phyloP scores from a whole-genome alignment of 2,329 filamentous ascomycete species.

The Aspergillus hortae region DNA sequence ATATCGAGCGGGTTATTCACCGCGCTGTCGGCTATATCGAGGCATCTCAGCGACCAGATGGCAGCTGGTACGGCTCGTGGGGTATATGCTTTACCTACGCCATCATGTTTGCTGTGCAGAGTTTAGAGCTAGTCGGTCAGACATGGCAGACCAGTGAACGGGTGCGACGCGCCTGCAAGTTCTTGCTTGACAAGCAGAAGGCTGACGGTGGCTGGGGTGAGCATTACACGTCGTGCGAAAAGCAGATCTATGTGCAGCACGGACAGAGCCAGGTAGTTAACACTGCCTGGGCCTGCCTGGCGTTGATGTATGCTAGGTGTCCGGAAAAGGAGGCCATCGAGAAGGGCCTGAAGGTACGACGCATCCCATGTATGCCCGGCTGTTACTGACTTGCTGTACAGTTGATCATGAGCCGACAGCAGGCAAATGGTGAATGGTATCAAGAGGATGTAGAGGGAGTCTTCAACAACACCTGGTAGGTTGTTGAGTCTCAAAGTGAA shows the following conservation, averaged over 20 bases:
- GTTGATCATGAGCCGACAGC: conserved; percentile 6
- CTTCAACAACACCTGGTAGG: conserved; percentile 7
- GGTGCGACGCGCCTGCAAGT: neutral
- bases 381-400: neutral
- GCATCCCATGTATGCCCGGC: neutral
- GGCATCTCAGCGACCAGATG: conserved; percentile 1
- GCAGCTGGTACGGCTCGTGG: conserved; percentile 10
- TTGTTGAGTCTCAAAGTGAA: neutral
- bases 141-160: conserved; percentile 1
- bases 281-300: conserved; percentile 4
- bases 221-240: conserved; percentile 4
- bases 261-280: conserved; percentile 4
- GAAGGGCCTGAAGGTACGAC: conserved; percentile 2
- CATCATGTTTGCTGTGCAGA: conserved; percentile 9
- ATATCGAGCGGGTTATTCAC: neutral
- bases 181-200: conserved; percentile 7
- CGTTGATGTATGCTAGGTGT: conserved; percentile 5
- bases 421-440: conserved; percentile 5
- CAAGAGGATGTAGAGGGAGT: conserved; percentile 7
- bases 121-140: conserved; percentile 1
- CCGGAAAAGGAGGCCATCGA: conserved; percentile 1
- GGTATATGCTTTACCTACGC: conserved; percentile 9
- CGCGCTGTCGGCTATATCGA: neutral
- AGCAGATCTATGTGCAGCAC: conserved; percentile 3
- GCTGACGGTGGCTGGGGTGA: conserved; percentile 11